A percentile compares a stretch with the other conserved stretches of the same genome.
Conservation (phyloP, 768 basidiomycete species). For the Lentinula sp. region DNA sequence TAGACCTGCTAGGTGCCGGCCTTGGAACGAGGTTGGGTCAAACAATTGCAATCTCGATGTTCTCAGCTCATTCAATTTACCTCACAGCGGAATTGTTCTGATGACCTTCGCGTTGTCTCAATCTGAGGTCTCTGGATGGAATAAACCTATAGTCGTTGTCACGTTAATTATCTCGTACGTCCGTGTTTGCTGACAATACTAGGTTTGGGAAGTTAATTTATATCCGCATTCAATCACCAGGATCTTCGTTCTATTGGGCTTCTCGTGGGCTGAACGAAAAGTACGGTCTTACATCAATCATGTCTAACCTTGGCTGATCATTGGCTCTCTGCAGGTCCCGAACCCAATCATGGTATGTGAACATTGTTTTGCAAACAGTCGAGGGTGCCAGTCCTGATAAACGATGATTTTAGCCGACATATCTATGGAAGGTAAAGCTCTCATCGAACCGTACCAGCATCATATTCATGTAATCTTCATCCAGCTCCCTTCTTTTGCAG, state of each 20-base stretch:
- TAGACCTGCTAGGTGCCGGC: slow-evolving; percentile 7
- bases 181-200: neutral
- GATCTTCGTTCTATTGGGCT: slow-evolving; percentile 3
- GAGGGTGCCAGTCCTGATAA: neutral
- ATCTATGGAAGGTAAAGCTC: slow-evolving; percentile 4
- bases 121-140: slow-evolving; percentile 10
- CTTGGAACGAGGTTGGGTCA: slow-evolving; percentile 4
- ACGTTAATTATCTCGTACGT: slow-evolving; percentile 4
- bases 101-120: slow-evolving; percentile 8
- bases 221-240: neutral
- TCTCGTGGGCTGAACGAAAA: slow-evolving; percentile 7
- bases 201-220: neutral
- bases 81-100: slow-evolving; percentile 5
- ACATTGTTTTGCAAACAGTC: neutral
- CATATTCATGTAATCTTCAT: neutral
- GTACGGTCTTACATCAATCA: neutral
- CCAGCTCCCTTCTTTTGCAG: slow-evolving; percentile 8
- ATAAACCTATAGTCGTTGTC: slow-evolving; percentile 7
- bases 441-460: neutral
- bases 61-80: neutral
- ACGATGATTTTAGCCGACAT: neutral
- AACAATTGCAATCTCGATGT: neutral
- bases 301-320: neutral
- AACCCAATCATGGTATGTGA: slow-evolving; percentile 8
- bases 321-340: neutral